These are phyloP conservation scores for Plenodomus biglobosus DNA, from an alignment of 2,329 filamentous ascomycete genomes.

Conservation along the genomic window DNA sequence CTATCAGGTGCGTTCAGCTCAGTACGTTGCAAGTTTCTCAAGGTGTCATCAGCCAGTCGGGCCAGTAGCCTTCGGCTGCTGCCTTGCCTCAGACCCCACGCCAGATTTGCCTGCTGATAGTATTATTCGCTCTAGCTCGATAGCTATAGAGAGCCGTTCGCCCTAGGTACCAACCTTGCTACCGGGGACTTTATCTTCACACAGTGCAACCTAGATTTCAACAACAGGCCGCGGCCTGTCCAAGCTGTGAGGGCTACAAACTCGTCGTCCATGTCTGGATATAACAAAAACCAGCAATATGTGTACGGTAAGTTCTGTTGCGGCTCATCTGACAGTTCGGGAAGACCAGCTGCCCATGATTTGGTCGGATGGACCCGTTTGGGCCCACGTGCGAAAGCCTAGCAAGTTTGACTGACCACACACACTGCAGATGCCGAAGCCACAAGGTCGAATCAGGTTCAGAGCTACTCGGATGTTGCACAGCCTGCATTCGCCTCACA, in stretches of 20 bases:
- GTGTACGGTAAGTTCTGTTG: conserved; percentile 73
- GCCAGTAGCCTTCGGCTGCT: conserved; percentile 25
- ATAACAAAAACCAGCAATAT: conserved; percentile 74
- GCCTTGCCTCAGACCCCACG: conserved; percentile 30
- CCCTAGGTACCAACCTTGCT: conserved; percentile 29
- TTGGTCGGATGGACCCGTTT: conserved; percentile 40
- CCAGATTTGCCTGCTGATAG: conserved; percentile 34
- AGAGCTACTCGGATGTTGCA: conserved; percentile 52
- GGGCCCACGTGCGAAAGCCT: conserved; percentile 42
- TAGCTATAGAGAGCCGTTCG: conserved; percentile 34
- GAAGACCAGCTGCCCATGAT: conserved; percentile 39
- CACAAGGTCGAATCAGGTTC: conserved; percentile 61
- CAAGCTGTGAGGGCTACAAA: conserved; percentile 40
- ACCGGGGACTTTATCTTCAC: conserved; percentile 26
- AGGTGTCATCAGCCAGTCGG: conserved; percentile 15
- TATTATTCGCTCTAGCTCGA: conserved; percentile 27
- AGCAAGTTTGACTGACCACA: conserved; percentile 49
- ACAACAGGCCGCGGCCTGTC: conserved; percentile 56
- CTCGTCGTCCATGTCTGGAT: conserved; percentile 77
- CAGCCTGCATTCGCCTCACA: conserved; percentile 54
- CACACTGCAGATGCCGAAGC: conserved; percentile 59
- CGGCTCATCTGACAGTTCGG: conserved; percentile 45
- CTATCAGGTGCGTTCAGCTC: conserved; percentile 41
- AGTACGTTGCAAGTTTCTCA: conserved; percentile 12
- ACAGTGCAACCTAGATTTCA: conserved; percentile 37